These are phyloP conservation scores for Kwoniella pini DNA, from an alignment of 768 basidiomycete genomes.

Conservation along the genomic window DNA sequence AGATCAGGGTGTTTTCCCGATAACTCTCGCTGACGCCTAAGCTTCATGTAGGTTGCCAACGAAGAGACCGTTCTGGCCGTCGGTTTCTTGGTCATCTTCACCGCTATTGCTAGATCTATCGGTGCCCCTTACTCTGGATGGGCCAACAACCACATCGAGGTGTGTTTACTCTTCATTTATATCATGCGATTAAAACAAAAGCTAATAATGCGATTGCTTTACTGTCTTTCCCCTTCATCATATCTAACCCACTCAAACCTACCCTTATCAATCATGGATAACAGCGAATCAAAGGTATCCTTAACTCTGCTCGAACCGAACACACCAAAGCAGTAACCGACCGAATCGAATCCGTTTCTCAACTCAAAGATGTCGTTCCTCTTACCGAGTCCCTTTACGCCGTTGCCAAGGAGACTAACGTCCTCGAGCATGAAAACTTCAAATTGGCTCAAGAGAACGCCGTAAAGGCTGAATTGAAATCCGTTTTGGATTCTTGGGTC, in stretches of 20 bases:
- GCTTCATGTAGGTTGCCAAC: conserved; percentile 66
- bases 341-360: conserved; percentile 84
- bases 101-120: conserved; percentile 67
- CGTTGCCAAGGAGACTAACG: conserved; percentile 93
- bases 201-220: not conserved
- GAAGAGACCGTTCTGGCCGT: conserved; percentile 89
- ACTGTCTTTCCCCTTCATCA: not conserved
- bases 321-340: conserved; percentile 92
- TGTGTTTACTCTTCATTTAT: conserved; percentile 27
- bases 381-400: conserved; percentile 88
- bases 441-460: conserved; percentile 84
- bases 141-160: conserved; percentile 82
- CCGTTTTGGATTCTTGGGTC: conserved; percentile 96
- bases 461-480: conserved; percentile 83
- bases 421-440: conserved; percentile 85
- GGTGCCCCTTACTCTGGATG: conserved; percentile 87
- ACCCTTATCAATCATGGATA: not conserved
- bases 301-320: conserved; percentile 76
- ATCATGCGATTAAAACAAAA: not conserved
- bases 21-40: not conserved
- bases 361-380: conserved; percentile 94
- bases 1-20: not conserved
- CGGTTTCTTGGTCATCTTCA: conserved; percentile 78
- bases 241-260: not conserved
- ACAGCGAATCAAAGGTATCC: conserved; percentile 72